Conservation (phyloP, 495 filamentous ascomycete genomes). For the Penicillium macrosclerotiorum region DNA sequence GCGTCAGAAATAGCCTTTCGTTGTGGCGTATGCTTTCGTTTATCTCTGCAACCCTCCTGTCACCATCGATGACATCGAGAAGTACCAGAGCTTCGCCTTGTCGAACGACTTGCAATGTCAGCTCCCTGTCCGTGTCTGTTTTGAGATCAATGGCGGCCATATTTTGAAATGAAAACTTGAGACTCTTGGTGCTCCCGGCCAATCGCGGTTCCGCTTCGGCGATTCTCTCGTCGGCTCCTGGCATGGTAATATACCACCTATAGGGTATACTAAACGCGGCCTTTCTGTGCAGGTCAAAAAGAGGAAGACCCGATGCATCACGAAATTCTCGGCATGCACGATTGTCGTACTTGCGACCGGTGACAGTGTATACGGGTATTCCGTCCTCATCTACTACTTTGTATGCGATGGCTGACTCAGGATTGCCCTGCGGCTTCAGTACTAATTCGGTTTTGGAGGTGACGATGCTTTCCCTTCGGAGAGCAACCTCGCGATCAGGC, state of each 20-base stretch:
- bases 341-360: slow-evolving; percentile 20
- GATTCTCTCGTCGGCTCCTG: slow-evolving; percentile 16
- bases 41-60: slow-evolving; percentile 25
- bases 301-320: slow-evolving; percentile 25
- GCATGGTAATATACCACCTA: slow-evolving; percentile 25
- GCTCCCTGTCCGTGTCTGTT: slow-evolving; percentile 12
- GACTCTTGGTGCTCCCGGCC: slow-evolving; percentile 11
- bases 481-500: slow-evolving; percentile 23
- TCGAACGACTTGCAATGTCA: slow-evolving; percentile 18
- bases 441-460: slow-evolving; percentile 21
- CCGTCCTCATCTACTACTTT: slow-evolving; percentile 23
- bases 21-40: slow-evolving; percentile 28
- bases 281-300: slow-evolving; percentile 27
- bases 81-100: slow-evolving; percentile 17
- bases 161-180: slow-evolving; percentile 27
- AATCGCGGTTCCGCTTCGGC: slow-evolving; percentile 15
- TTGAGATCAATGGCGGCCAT: slow-evolving; percentile 19
- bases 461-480: slow-evolving; percentile 23
- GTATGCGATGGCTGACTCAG: slow-evolving; percentile 21
- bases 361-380: slow-evolving; percentile 17
- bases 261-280: not conserved
- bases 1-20: slow-evolving; percentile 15
- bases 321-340: slow-evolving; percentile 27
- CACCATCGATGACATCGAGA: slow-evolving; percentile 27
- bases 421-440: slow-evolving; percentile 16